phyloP scores from a whole-genome alignment of 495 filamentous ascomycete genomes.

The Penicillium pulvis region DNA sequence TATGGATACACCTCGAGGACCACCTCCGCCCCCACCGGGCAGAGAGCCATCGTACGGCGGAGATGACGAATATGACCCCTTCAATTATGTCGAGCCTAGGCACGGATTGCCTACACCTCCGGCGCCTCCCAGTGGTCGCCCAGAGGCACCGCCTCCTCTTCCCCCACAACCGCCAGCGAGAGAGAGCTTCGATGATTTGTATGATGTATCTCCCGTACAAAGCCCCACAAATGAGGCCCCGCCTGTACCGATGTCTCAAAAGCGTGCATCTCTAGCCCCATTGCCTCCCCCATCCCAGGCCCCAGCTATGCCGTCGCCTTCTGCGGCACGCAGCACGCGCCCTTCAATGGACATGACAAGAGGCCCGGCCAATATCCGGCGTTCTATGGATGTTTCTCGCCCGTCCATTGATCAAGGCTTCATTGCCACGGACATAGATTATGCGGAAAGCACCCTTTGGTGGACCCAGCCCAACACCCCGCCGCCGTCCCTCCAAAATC shows the following conservation, averaged over 20 bases:
- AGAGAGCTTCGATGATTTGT: slow-evolving; percentile 52
- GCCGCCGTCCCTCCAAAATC: slow-evolving; percentile 78
- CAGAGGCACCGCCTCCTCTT: slow-evolving; percentile 34
- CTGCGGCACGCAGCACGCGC: slow-evolving; percentile 50
- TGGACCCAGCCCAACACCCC: slow-evolving; percentile 74
- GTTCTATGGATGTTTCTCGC: slow-evolving; percentile 73
- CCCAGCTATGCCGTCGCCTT: slow-evolving; percentile 47
- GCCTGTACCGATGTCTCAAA: slow-evolving; percentile 44
- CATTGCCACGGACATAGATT: slow-evolving; percentile 85
- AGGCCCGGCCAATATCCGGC: slow-evolving; percentile 48
- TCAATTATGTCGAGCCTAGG: slow-evolving; percentile 60
- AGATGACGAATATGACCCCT: slow-evolving; percentile 74
- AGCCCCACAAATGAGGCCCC: slow-evolving; percentile 40
- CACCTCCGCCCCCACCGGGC: slow-evolving; percentile 56
- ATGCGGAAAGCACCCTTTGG: slow-evolving; percentile 73
- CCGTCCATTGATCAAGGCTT: slow-evolving; percentile 72
- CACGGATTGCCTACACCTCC: slow-evolving; percentile 36
- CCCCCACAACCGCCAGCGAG: slow-evolving; percentile 33
- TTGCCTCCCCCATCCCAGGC: slow-evolving; percentile 32
- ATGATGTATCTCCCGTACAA: slow-evolving; percentile 56
- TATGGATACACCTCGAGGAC: slow-evolving; percentile 68
- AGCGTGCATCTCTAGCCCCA: slow-evolving; percentile 32
- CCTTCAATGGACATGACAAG: slow-evolving; percentile 73
- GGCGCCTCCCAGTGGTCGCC: slow-evolving; percentile 20
- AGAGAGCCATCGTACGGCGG: slow-evolving; percentile 45